Percentiles rank a stretch among this genome's conserved stretches.
phyloP scores from a whole-genome alignment of 1,284 basidiomycete genomes.

The Melampsora allii-populina region DNA sequence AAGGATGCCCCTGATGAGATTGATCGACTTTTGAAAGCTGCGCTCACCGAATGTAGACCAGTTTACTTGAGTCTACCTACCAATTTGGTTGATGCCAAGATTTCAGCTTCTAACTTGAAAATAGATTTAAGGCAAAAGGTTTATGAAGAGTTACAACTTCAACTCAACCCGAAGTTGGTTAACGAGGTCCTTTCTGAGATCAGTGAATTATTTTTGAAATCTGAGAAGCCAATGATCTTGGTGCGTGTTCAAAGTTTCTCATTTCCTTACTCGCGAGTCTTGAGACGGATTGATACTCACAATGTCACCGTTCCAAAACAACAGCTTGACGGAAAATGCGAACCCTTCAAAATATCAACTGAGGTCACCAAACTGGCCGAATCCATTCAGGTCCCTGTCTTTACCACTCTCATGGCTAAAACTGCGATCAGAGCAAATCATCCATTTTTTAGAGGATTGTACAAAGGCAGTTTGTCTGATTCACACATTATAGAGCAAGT shows the following conservation, averaged over 20 bases:
- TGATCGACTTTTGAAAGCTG: slow-evolving; percentile 72
- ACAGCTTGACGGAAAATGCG: neutral
- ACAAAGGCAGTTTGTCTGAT: slow-evolving; percentile 54
- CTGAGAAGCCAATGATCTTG: neutral
- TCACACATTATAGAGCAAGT: slow-evolving; percentile 70
- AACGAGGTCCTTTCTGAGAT: neutral
- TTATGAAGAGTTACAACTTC: slow-evolving; percentile 65
- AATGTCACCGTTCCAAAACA: neutral
- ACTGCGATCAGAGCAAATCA: slow-evolving; percentile 72
- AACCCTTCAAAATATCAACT: slow-evolving; percentile 31
- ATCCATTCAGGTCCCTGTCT: slow-evolving; percentile 46
- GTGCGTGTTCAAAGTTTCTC: neutral
- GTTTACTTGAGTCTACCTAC: slow-evolving; percentile 86
- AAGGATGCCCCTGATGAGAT: slow-evolving; percentile 58
- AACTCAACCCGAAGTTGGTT: slow-evolving; percentile 57
- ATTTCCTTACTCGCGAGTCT: too few species aligned
- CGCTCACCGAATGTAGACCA: slow-evolving; percentile 72
- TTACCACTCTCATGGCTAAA: slow-evolving; percentile 81
- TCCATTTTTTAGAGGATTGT: slow-evolving; percentile 79
- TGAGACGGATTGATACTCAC: slow-evolving; percentile 54
- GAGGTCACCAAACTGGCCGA: slow-evolving; percentile 9
- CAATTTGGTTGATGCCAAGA: slow-evolving; percentile 69
- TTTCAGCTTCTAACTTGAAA: slow-evolving; percentile 65
- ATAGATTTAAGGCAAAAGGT: slow-evolving; percentile 59
- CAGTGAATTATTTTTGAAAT: neutral